Evolutionary conservation across 176 grass and related monocot species (phyloP).

Genomic region (Themeda triandra): DNA sequence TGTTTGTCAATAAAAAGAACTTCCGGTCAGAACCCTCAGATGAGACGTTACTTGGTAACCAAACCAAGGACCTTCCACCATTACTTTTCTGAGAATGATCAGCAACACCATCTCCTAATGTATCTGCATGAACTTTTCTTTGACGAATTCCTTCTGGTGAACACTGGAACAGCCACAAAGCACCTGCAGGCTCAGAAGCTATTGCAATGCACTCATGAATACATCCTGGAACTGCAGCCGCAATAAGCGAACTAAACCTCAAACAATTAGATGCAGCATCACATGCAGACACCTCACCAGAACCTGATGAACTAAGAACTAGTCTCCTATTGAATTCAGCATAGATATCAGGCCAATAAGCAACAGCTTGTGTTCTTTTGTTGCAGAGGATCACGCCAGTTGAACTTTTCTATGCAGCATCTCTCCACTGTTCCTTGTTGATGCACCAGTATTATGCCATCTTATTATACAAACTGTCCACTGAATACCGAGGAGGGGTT

Average conservation of each 20-base stretch:
- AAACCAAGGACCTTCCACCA: conserved; percentile 65
- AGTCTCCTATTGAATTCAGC: conserved; percentile 43
- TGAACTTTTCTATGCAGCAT: conserved; percentile 51
- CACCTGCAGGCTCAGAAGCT: conserved; percentile 56
- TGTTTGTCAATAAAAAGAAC: conserved; percentile 81
- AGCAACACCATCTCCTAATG: conserved; percentile 26
- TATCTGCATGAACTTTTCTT: conserved; percentile 42
- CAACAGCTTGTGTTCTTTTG: conserved; percentile 55
- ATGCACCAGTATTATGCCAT: conserved; percentile 42
- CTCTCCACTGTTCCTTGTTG: conserved; percentile 30
- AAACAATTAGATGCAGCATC: conserved; percentile 33
- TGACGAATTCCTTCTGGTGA: conserved; percentile 53
- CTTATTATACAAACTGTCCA: conserved; percentile 71
- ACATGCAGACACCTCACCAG: conserved; percentile 19
- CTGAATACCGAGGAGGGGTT: conserved; percentile 35
- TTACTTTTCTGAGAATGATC: conserved; percentile 48
- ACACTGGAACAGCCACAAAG: conserved; percentile 66
- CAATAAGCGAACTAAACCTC: conserved; percentile 73
- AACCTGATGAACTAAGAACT: conserved; percentile 35
- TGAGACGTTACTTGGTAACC: conserved; percentile 54
- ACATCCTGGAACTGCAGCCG: conserved; percentile 47
- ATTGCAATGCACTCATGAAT: conserved; percentile 58
- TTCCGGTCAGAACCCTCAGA: conserved; percentile 44
- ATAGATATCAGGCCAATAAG: conserved; percentile 86
- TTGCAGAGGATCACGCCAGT: conserved; percentile 76